Evolutionary conservation across 495 filamentous ascomycete genomes (phyloP).

Genomic region (Elasticomyces elasticus): DNA sequence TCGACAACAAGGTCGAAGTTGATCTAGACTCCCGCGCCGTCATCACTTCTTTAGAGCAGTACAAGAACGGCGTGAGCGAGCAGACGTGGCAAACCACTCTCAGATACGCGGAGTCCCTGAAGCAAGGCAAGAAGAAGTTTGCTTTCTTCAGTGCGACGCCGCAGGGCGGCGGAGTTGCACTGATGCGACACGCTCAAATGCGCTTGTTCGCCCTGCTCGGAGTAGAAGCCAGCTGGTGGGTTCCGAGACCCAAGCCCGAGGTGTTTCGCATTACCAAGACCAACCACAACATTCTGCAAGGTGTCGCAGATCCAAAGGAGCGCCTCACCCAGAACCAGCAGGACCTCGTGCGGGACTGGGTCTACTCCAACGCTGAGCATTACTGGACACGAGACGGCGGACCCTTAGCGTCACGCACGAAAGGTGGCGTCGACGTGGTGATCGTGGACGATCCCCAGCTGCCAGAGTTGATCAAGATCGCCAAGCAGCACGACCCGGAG

Average conservation of each 20-base stretch:
- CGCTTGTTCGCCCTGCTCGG: constrained; percentile 60
- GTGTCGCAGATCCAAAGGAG: constrained; percentile 55
- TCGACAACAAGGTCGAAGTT: constrained; percentile 62
- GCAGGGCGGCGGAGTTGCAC: constrained; percentile 76
- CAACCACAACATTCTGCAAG: constrained; percentile 88
- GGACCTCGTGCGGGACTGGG: constrained; percentile 57
- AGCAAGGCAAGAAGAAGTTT: constrained; percentile 54
- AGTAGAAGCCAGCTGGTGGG: constrained; percentile 69
- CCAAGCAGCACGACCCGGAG: constrained; percentile 60
- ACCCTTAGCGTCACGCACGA: constrained; percentile 52
- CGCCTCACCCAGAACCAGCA: constrained; percentile 53
- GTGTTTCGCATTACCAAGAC: constrained; percentile 85
- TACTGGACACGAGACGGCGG: constrained; percentile 67
- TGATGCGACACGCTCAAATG: constrained; percentile 80
- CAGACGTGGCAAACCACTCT: constrained; percentile 61
- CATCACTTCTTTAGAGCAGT: constrained; percentile 53
- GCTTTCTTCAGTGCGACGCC: constrained; percentile 83
- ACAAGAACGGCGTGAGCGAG: constrained; percentile 48
- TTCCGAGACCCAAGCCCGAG: constrained; percentile 73
- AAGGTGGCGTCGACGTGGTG: constrained; percentile 72
- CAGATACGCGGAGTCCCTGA: constrained; percentile 58
- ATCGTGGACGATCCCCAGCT: constrained; percentile 84
- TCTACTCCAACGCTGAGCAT: constrained; percentile 61
- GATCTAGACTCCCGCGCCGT: constrained; percentile 56
- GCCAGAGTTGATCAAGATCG: constrained; percentile 69